Conservation (phyloP, 768 basidiomycete genomes). For the Tylopilus sp. region DNA sequence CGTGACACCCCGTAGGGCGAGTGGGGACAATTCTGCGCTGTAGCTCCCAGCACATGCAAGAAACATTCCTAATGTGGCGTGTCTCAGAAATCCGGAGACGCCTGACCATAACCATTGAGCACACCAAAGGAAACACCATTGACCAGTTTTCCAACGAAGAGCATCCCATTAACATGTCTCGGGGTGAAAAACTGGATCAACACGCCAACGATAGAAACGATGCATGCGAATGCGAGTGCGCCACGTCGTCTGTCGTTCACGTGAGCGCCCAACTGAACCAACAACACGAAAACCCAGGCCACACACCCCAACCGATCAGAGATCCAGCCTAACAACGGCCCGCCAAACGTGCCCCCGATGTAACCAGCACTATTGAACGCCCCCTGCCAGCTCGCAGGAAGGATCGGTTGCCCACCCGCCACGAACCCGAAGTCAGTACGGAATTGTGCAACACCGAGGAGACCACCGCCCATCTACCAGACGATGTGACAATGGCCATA, state of each 20-base stretch:
- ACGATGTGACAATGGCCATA: no score
- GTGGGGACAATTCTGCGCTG: no score
- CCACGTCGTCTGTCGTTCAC: conserved; percentile 18
- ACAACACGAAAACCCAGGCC: background rate
- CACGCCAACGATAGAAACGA: conserved; percentile 21
- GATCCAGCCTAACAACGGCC: conserved; percentile 23
- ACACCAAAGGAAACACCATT: conserved; percentile 26
- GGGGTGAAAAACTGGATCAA: conserved; percentile 26
- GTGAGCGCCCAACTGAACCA: background rate
- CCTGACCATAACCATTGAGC: no score
- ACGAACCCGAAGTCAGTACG: conserved; percentile 25
- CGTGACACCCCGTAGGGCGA: no score
- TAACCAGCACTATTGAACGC: conserved; percentile 25
- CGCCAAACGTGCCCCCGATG: conserved; percentile 26
- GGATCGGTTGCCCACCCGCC: background rate
- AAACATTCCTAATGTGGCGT: no score
- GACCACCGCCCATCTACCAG: conserved; percentile 21
- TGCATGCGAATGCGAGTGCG: conserved; percentile 20
- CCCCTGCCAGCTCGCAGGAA: conserved; percentile 28
- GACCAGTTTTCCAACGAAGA: conserved; percentile 24
- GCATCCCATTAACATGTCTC: conserved; percentile 20
- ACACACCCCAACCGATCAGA: conserved; percentile 21
- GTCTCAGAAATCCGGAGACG: no score
- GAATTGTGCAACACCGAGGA: conserved; percentile 23
- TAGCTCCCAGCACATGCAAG: no score